Evolutionary conservation across 208 protist genomes (phyloP), one percentile per base, ranked within the genome.

Genomic region (Crithidia bombi): DNA sequence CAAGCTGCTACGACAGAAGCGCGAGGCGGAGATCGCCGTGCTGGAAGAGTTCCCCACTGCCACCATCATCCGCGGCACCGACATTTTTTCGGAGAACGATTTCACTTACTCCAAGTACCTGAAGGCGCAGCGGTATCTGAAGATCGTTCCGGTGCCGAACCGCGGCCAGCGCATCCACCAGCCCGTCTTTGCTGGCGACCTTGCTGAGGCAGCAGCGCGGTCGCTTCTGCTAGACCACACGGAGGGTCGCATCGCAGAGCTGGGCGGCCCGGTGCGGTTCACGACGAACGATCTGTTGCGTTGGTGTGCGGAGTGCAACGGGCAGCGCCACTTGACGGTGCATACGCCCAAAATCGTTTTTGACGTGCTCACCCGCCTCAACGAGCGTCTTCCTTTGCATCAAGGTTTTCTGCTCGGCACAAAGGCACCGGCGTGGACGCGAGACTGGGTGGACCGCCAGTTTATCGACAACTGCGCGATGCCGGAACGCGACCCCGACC

Each of bases 21-120:
- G 87, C 25, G 73, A 81, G 70, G 86, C 91, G 35, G 89, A 96
- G 78, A 51, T 94, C 28, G 91, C 91, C 11, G 91, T 96, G 77
- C 76, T 96, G 62, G 89, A 96, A 65, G 89, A 96, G 75, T 96
- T 94, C 69, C 91, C 91, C n/a, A 92, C 87, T 32, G 91, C 91
- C 41, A 96, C 91, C 26, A 96, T 96, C 44, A 93, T 96, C 57
- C 89, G 89, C 28, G 72, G 79, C 49, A 96, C 91, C 11, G 91
- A 96, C 73, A 90, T 94, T 36, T 96, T 96, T 58, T 57, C 82
- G 47, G 89, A 96, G 71, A 92, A 91, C 61, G 91, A 96, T 75
- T 94, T 90, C 69, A 83, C 68, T 64, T 96, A 96, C 80, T 89
- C 85, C 54, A 92, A 91, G 59, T 96, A 96, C 65, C 80, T 96